phyloP scores from a whole-genome alignment of 2,329 filamentous ascomycete genomes.

The Microsporum ferrugineum region DNA sequence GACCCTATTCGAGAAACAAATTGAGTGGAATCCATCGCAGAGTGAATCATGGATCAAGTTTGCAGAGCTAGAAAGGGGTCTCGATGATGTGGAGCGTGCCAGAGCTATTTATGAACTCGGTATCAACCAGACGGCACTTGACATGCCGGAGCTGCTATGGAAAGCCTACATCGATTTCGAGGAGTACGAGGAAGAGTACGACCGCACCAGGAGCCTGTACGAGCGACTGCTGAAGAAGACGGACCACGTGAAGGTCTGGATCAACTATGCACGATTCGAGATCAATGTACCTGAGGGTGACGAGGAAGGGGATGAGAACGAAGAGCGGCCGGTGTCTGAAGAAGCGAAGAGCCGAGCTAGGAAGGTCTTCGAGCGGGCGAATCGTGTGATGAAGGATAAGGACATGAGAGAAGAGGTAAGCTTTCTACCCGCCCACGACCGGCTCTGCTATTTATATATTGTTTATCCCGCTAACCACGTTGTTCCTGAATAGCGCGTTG shows the following conservation, averaged over 20 bases:
- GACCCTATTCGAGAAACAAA: conserved; percentile 84
- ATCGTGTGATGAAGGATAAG: conserved; percentile 77
- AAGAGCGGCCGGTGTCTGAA: conserved; percentile 56
- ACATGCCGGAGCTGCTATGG: conserved; percentile 97
- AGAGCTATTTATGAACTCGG: conserved; percentile 88
- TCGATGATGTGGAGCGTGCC: conserved; percentile 80
- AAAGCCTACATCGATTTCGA: conserved; percentile 98
- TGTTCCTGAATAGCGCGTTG: conserved; percentile 50
- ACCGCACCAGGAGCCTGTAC: conserved; percentile 68
- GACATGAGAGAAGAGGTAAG: conserved; percentile 71
- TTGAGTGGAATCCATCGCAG: conserved; percentile 84
- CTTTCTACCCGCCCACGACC: not conserved
- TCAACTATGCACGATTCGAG: conserved; percentile 96
- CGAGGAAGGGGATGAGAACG: conserved; percentile 34
- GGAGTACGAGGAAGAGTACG: conserved; percentile 87
- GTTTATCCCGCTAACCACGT: not conserved
- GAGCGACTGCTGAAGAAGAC: conserved; percentile 87
- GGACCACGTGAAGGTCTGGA: conserved; percentile 99
- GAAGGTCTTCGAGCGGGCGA: conserved; percentile 70
- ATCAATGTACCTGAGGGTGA: conserved; percentile 74
- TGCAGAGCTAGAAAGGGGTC: conserved; percentile 78
- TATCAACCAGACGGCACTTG: conserved; percentile 66
- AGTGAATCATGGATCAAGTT: conserved; percentile 94
- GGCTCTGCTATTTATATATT: not conserved
- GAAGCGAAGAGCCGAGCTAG: conserved; percentile 74